Base-by-base conservation (phyloP, 2,329 filamentous ascomycete species). In the Dothidotthia symphoricarpi region DNA sequence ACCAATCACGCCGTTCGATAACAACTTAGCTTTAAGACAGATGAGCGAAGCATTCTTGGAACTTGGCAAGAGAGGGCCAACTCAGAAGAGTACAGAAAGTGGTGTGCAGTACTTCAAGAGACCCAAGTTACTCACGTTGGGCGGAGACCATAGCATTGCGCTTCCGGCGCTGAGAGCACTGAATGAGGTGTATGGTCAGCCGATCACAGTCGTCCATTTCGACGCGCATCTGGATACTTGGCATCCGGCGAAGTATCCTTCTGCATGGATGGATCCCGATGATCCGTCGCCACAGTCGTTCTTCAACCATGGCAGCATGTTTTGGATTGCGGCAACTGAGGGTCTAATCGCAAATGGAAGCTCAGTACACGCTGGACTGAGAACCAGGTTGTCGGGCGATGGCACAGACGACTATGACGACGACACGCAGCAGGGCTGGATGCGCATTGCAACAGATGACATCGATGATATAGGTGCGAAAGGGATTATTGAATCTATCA, bases 241-340 rank as follows among this genome's bases (percentile, higher is more conserved):
- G 87, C 83, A 91, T 62, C 86, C 88, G 2, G 78, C 75, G 16
- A 84, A 87, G 52, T 95, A 94, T 66, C 86, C 87, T 0, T 82
- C 78, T 12, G 81, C 82, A 38, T 95, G 89, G 89, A 63, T 75
- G 10, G 70, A 75, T 40, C 53, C 63, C 2, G 57, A 65, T 13
- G 67, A 73, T 36, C 66, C 73, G 6, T 77, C 76, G 3, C 76
- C 80, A 43, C 85, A 88, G 64, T 77, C 80, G 2, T 78, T 83
- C 52, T 93, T 94, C 71, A 95, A 83, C 59, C 89, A 95, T 66
- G 89, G 90, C 4, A 87, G 81, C 51, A 93, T 95, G 82, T 95
- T 95, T 75, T 91, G 88, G 85, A 78, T 91, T 51, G 89, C 89
- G 5, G 82, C 83, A 32, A 81, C 82, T 19, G 89, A 95, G 64